Evolutionary conservation across 495 filamentous ascomycete species (phyloP), one percentile per base, ranked within the genome.

Genomic region (Neurospora sp.): DNA sequence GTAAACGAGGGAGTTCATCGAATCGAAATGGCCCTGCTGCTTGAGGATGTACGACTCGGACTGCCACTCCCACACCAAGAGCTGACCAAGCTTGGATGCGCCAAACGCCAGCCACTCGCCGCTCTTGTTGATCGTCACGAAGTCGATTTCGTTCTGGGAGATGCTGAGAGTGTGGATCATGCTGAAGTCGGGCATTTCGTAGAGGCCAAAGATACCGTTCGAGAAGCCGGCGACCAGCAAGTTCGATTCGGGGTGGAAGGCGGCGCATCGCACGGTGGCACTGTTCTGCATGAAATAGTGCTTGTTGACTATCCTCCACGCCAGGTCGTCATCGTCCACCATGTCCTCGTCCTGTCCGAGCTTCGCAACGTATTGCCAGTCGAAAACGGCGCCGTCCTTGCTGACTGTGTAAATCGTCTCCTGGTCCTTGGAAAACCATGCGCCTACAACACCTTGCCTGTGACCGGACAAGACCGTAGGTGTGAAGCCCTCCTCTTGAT

Each of bases 11-110:
- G 95, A 85, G 81, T 97, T 98, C 89, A 98, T 93, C n/a, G 93
- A 90, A 78, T 99, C 96, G 69, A 96, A 92, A 82, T 99, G 96
- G 1, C 95, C 95, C 82, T 98, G 96, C 78, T 99, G 96, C 81
- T 98, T 99, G 41, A 99, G 82, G 72, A 99, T 94, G 81, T 98
- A 98, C n/a, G 96, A 98, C 80, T 99, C 96, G 2, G 96, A 98
- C 78, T 98, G 96, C 96, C 96, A 98, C 81, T 99, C 96, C 96
- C 96, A 99, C 35, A 99, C 96, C 42, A 99, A 86, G 16, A 99
- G 84, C 75, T 99, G 96, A 14, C 96, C 96, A 37, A 96, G 88
- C 72, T 95, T 95, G 18, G 96, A 97, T 5, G 96, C 94, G n/a
- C 95, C 96, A 81, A 99, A 97, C 8, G 96, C 96, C 40, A 99